phyloP scores from a whole-genome alignment of 495 filamentous ascomycete genomes.

The Tuber magnatum region DNA sequence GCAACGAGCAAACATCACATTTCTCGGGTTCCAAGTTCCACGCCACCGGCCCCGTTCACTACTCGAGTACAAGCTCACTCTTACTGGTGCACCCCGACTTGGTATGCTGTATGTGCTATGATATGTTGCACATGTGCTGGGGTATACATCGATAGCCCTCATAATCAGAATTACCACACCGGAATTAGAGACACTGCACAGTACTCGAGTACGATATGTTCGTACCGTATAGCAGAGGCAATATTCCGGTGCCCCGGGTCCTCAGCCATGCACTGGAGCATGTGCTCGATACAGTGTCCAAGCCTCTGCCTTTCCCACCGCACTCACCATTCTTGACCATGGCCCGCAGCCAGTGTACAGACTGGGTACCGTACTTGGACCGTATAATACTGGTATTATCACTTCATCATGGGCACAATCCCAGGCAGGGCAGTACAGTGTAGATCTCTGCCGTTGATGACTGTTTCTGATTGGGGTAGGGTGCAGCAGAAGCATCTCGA shows the following conservation, averaged over 20 bases:
- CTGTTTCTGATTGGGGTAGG: neutral
- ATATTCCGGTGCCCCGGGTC: neutral
- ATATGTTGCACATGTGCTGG: too few relatives aligned
- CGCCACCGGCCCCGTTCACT: neutral
- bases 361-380: neutral
- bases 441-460: neutral
- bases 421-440: neutral
- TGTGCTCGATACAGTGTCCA: neutral
- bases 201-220: too few relatives aligned
- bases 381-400: neutral
- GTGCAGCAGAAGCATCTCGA: neutral
- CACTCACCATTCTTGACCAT: neutral
- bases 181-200: neutral
- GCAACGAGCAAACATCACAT: neutral
- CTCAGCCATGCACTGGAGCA: neutral
- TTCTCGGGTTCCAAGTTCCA: neutral
- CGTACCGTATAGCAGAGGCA: neutral
- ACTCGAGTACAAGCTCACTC: neutral
- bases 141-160: too few relatives aligned
- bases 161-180: neutral
- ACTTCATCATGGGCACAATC: neutral
- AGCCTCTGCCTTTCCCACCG: neutral
- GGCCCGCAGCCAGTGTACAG: neutral
- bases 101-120: neutral
- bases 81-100: neutral